Conservation (phyloP, 73 alveolate genomes). For the Symbiodinium pilosum region DNA sequence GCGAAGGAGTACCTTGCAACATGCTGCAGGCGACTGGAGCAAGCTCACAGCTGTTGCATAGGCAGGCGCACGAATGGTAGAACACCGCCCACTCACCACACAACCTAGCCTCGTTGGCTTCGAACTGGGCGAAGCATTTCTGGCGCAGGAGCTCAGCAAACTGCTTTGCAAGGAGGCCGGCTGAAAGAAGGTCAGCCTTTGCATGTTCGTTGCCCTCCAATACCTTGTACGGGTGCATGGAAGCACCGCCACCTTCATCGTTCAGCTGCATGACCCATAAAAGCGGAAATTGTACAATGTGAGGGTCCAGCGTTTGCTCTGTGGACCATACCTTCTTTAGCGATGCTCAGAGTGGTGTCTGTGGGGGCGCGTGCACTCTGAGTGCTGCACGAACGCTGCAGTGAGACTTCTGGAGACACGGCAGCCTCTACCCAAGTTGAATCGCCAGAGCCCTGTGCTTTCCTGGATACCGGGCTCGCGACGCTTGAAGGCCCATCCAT, state of each 20-base stretch:
- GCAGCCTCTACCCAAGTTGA: not conserved
- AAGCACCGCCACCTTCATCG: constrained; percentile 73
- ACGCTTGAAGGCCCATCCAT: not conserved
- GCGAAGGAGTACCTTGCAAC: constrained; percentile 64
- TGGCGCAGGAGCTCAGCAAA: constrained; percentile 4
- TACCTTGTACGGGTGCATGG: constrained; percentile 91
- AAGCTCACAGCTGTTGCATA: not conserved
- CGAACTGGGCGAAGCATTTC: constrained; percentile 94
- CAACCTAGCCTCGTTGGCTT: constrained; percentile 79
- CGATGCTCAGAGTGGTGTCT: no score
- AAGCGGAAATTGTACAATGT: no score
- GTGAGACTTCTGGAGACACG: not conserved
- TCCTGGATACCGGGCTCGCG: not conserved
- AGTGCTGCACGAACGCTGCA: constrained; percentile 1
- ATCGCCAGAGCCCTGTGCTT: no score
- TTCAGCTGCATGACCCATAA: not conserved
- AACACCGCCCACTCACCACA: constrained; percentile 94
- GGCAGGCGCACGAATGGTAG: constrained; percentile 93
- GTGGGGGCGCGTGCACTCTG: no score
- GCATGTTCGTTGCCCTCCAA: constrained; percentile 90
- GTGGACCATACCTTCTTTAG: constrained; percentile 92
- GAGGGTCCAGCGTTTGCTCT: constrained; percentile 46
- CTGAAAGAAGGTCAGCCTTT: no score
- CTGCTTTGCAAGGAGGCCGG: no score
- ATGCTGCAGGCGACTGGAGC: not conserved